phyloP scores from a whole-genome alignment of 2,329 filamentous ascomycete genomes.

The Polytolypa hystricis region DNA sequence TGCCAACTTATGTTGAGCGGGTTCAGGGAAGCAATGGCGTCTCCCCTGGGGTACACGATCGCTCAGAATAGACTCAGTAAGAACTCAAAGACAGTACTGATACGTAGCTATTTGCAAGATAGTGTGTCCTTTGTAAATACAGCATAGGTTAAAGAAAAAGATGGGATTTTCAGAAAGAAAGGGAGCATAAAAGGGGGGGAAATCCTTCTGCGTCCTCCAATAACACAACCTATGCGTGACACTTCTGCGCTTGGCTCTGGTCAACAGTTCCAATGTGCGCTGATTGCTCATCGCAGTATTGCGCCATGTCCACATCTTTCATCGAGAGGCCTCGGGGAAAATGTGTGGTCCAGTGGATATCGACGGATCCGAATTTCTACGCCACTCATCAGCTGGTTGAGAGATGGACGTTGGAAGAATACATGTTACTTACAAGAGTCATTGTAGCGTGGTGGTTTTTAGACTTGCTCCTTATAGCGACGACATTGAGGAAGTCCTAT shows the following conservation, averaged over 20 bases:
- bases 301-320: slow-evolving; percentile 15
- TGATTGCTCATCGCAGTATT: slow-evolving; percentile 15
- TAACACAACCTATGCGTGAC: too few species aligned
- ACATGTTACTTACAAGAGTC: slow-evolving; percentile 27
- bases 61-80: too few species aligned
- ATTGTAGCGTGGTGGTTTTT: slow-evolving; percentile 31
- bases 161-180: neutral
- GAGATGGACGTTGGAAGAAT: too few species aligned
- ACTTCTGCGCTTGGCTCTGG: slow-evolving; percentile 4
- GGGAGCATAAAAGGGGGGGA: too few species aligned
- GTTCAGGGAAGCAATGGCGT: too few species aligned
- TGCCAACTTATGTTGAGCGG: too few species aligned
- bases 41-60: too few species aligned
- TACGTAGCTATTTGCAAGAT: too few species aligned
- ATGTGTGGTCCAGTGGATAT: slow-evolving; percentile 15
- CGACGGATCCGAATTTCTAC: slow-evolving; percentile 12
- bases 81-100: too few species aligned
- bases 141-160: neutral
- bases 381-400: neutral
- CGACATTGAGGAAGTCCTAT: slow-evolving; percentile 4
- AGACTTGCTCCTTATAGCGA: slow-evolving; percentile 12
- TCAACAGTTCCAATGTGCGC: slow-evolving; percentile 13
- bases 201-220: too few species aligned
- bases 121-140: too few species aligned
- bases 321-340: slow-evolving; percentile 13